Conservation (phyloP, 192 early-diverging fungal species). For the Coemansia sp. region DNA sequence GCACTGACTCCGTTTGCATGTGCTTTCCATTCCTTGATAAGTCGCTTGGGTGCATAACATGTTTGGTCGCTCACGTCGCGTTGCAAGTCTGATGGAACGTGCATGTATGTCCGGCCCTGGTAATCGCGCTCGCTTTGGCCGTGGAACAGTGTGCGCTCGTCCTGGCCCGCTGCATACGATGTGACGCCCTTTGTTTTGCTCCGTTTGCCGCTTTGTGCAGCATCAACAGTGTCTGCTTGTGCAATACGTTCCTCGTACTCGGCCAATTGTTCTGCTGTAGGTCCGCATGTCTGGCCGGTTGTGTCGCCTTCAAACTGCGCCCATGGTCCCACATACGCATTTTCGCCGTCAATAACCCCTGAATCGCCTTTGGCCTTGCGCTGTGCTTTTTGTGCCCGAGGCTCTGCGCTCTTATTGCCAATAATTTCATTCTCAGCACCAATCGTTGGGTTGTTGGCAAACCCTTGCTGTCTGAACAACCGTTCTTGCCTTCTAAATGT, state of each 20-base stretch:
- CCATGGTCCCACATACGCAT: constrained; percentile 90
- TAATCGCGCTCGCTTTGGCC: constrained; percentile 86
- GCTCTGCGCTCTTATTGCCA: constrained; percentile 42
- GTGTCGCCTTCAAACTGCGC: constrained; percentile 87
- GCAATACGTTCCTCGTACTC: constrained; percentile 35
- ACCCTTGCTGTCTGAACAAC: constrained; percentile 76
- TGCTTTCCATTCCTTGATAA: constrained; percentile 89
- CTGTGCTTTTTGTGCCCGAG: constrained; percentile 50
- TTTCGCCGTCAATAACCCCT: constrained; percentile 65
- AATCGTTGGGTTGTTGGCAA: constrained; percentile 75
- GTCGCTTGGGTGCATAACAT: constrained; percentile 82
- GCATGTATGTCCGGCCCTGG: constrained; percentile 94
- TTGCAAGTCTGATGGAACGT: constrained; percentile 82
- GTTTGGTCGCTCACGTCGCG: constrained; percentile 71
- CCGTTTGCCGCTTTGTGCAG: neutral
- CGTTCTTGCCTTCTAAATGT: constrained; percentile 80
- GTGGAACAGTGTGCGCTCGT: constrained; percentile 84
- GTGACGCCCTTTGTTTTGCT: neutral
- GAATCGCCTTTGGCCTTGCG: constrained; percentile 78
- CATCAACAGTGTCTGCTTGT: neutral
- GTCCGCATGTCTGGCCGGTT: constrained; percentile 58
- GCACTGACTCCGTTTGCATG: constrained; percentile 89
- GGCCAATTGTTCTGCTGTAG: constrained; percentile 54
- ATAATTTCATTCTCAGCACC: constrained; percentile 55
- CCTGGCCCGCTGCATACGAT: constrained; percentile 42